A percentile compares a stretch with the other conserved stretches of the same genome.
Conservation (phyloP, 1,284 basidiomycete genomes). For the Fomes fomentarius region DNA sequence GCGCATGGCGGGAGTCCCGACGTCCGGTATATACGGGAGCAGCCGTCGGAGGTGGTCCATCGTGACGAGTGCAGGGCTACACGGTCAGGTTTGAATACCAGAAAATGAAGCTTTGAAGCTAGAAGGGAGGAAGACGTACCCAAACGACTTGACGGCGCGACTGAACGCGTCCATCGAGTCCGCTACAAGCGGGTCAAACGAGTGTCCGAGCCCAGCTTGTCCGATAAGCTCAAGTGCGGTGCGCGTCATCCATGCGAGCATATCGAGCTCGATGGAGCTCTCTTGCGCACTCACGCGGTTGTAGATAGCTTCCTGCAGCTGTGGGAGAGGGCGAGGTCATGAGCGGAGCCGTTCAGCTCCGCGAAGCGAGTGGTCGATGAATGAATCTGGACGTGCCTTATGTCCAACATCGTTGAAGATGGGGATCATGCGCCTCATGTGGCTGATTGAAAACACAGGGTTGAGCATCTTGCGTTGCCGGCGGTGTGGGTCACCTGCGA, state of each 20-base stretch:
- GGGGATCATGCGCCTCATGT: too few relatives aligned
- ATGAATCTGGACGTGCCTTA: too few relatives aligned
- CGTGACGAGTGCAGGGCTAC: background rate
- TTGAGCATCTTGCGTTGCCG: too few relatives aligned
- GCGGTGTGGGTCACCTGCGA: too few relatives aligned
- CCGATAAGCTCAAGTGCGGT: conserved; percentile 35
- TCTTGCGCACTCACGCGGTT: background rate
- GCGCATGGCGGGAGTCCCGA: background rate
- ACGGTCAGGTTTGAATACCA: background rate
- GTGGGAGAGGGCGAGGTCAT: too few relatives aligned
- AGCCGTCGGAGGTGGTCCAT: background rate
- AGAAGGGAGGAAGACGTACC: conserved; percentile 15
- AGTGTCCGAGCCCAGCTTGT: conserved; percentile 34
- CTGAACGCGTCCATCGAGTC: conserved; percentile 24
- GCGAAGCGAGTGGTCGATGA: too few relatives aligned
- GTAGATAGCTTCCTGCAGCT: background rate
- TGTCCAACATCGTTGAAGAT: too few relatives aligned
- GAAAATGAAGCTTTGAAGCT: background rate
- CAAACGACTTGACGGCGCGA: conserved; percentile 25
- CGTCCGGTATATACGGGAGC: background rate
- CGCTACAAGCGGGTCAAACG: conserved; percentile 29
- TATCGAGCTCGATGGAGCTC: conserved; percentile 24
- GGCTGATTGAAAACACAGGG: too few relatives aligned
- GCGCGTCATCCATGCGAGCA: conserved; percentile 32
- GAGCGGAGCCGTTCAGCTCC: too few relatives aligned